phyloP scores from a whole-genome alignment of 805 yeast genomes.

The Ogataea naganishii region DNA sequence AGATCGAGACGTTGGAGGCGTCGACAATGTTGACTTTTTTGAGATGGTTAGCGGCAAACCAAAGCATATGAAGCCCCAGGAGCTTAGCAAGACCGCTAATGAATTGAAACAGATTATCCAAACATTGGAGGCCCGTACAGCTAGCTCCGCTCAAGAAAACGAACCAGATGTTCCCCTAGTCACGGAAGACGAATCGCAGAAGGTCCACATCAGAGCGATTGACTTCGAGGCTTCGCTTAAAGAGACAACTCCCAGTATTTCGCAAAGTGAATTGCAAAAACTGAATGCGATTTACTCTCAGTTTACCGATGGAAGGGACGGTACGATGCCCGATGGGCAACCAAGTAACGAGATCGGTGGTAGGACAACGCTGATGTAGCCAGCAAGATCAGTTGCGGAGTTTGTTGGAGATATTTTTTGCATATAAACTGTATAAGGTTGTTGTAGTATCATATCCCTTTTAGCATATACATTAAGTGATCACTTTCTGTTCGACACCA shows the following conservation, averaged over 20 bases:
- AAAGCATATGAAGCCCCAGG: constrained; percentile 5
- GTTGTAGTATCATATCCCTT: no score
- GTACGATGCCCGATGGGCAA: constrained; percentile 81
- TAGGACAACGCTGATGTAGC: constrained; percentile 69
- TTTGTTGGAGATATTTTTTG: no score
- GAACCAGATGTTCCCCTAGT: constrained; percentile 3
- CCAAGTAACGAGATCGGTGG: constrained; percentile 80
- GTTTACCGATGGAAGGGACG: constrained; percentile 59
- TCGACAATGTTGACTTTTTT: constrained; percentile 13
- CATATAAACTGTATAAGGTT: no score
- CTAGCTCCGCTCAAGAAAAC: constrained; percentile 9
- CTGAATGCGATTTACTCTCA: constrained; percentile 56
- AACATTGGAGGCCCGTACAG: constrained; percentile 34
- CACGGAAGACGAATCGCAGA: constrained; percentile 9
- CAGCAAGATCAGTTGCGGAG: neutral
- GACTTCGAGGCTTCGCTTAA: constrained; percentile 56
- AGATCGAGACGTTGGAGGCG: constrained; percentile 2
- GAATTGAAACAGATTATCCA: constrained; percentile 19
- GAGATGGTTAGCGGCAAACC: constrained; percentile 6
- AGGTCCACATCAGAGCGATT: constrained; percentile 36
- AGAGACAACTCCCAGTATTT: constrained; percentile 88
- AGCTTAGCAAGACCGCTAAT: constrained; percentile 10
- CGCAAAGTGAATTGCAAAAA: constrained; percentile 58
- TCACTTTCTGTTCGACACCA: no score
- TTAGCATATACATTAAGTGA: no score